These are phyloP conservation scores for Boletus tylopilopsis DNA, from an alignment of 768 basidiomycete species.

Conservation along the genomic window DNA sequence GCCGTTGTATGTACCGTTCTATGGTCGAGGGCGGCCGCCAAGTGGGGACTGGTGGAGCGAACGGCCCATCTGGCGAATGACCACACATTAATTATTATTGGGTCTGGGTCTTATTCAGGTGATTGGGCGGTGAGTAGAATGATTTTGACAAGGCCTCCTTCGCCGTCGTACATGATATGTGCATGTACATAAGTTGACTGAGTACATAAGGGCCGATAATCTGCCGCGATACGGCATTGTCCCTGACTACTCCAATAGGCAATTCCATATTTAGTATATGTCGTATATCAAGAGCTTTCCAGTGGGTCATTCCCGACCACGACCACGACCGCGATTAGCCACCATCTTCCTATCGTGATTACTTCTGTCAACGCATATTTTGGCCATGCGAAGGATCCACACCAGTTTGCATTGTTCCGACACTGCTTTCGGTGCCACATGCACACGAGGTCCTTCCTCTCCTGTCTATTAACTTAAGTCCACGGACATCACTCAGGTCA, in stretches of 20 bases:
- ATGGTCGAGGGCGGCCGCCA: not conserved
- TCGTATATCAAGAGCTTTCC: conserved; percentile 9
- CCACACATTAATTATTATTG: not conserved
- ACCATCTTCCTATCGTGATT: conserved; percentile 3
- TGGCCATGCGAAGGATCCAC: conserved; percentile 20
- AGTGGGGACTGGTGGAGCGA: not conserved
- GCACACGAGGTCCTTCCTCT: conserved; percentile 34
- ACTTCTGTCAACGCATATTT: conserved; percentile 8
- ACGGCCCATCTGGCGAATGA: not conserved
- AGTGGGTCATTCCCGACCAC: not conserved
- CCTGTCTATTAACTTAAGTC: conserved; percentile 37
- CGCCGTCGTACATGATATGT: conserved; percentile 8
- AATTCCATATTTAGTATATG: conserved; percentile 18
- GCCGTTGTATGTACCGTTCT: not conserved
- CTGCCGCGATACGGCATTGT: conserved; percentile 28
- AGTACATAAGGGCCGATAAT: conserved; percentile 28
- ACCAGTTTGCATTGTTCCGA: conserved; percentile 23
- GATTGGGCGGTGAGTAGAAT: too few relatives aligned
- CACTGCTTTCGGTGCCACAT: conserved; percentile 32
- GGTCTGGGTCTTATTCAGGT: not conserved
- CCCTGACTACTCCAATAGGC: conserved; percentile 24
- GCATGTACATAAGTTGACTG: conserved; percentile 8
- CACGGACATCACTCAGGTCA: conserved; percentile 34
- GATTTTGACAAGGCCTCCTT: conserved; percentile 3
- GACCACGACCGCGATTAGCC: conserved; percentile 15